Evolutionary conservation across 108 stramenopile genomes (phyloP).

Genomic region (Skeletonema grethae): DNA sequence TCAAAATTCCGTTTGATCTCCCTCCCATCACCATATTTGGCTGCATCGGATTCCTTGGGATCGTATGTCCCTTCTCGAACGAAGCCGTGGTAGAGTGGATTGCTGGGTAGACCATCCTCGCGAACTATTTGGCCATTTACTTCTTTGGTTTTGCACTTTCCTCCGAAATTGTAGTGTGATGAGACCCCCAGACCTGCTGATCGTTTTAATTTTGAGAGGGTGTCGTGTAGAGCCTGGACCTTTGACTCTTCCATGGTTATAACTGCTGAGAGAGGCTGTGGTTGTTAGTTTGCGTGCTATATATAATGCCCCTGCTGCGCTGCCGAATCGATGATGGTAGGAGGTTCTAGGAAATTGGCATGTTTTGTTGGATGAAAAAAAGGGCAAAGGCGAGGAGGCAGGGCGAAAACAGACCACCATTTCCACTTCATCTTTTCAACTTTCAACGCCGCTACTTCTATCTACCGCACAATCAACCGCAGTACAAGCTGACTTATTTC

Average conservation of each 20-base stretch:
- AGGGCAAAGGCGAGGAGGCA: not conserved
- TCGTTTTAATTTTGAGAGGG: slow-evolving; percentile 70
- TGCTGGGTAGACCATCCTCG: slow-evolving; percentile 77
- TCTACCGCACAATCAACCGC: not conserved
- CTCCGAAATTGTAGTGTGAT: slow-evolving; percentile 61
- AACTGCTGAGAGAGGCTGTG: not conserved
- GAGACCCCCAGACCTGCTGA: slow-evolving; percentile 61
- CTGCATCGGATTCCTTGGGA: slow-evolving; percentile 39
- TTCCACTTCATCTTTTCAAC: too few relatives aligned
- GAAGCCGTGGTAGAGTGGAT: slow-evolving; percentile 79
- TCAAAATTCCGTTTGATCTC: slow-evolving; percentile 83
- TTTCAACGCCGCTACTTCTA: too few relatives aligned
- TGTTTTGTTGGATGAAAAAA: not conserved
- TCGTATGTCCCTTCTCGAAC: slow-evolving; percentile 73
- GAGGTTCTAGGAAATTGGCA: not conserved
- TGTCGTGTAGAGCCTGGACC: slow-evolving; percentile 78
- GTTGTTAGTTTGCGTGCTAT: not conserved
- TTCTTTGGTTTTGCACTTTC: slow-evolving; percentile 29
- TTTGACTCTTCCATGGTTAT: slow-evolving; percentile 82
- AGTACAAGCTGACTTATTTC: not conserved
- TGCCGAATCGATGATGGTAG: not conserved
- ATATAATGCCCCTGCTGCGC: too few relatives aligned
- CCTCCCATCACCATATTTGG: slow-evolving; percentile 75
- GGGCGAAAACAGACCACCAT: not conserved
- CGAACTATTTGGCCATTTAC: slow-evolving; percentile 40